Percentiles rank a stretch among this genome's conserved stretches.
phyloP scores from a whole-genome alignment of 75 land plant species.

The Cunninghamia lanceolata region DNA sequence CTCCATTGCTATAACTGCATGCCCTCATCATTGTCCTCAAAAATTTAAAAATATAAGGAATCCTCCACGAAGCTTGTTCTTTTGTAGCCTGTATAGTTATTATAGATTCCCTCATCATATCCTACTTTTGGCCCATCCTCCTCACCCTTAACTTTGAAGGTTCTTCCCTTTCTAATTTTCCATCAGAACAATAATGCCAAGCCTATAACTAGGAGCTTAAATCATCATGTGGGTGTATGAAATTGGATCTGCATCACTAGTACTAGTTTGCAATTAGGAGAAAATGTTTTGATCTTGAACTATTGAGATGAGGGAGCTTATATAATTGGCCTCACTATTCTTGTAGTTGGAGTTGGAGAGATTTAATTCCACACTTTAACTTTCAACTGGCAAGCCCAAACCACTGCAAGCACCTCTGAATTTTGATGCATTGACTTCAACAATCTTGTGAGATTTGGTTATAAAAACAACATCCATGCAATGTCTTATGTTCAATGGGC shows the following conservation, averaged over 20 bases:
- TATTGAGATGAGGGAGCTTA: neutral
- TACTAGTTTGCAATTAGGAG: no score
- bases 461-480: neutral
- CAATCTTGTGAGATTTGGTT: neutral
- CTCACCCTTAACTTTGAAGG: neutral
- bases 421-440: neutral
- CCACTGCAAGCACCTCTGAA: neutral
- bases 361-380: neutral
- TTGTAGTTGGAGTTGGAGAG: no score
- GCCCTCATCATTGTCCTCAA: neutral
- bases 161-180: neutral
- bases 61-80: no score
- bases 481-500: neutral
- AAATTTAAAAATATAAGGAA: no score
- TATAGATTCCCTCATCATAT: neutral
- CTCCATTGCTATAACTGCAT: neutral
- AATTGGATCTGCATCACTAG: neutral
- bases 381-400: neutral
- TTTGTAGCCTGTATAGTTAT: no score
- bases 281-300: neutral
- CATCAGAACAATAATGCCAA: neutral
- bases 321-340: neutral
- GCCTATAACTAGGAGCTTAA: neutral
- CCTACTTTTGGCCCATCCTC: neutral
- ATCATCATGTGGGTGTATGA: neutral